phyloP scores from a whole-genome alignment of 164 flowering plant species.

The Berberis vulgaris region DNA sequence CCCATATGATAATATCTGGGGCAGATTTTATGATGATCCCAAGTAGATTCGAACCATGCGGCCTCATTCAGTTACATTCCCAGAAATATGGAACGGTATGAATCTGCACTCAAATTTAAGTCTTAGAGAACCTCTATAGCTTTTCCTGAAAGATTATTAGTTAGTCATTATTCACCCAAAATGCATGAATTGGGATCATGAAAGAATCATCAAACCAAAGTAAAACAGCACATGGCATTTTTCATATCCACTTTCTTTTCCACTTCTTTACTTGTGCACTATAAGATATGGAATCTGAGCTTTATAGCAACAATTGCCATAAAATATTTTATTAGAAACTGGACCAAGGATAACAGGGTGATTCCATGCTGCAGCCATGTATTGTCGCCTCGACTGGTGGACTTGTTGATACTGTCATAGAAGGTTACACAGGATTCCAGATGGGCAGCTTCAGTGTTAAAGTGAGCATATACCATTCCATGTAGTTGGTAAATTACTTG shows the following conservation, averaged over 20 bases:
- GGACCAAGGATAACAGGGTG: not conserved
- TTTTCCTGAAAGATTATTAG: no score
- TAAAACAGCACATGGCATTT: no score
- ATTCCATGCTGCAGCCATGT: conserved; percentile 36
- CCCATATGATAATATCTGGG: conserved; percentile 87
- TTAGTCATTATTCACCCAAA: no score
- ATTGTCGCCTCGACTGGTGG: conserved; percentile 91
- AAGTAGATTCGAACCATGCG: conserved; percentile 96
- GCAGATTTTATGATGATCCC: conserved; percentile 74
- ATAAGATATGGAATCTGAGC: no score
- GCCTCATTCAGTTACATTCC: conserved; percentile 88
- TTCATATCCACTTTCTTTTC: no score
- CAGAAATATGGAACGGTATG: conserved; percentile 90
- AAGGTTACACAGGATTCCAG: conserved; percentile 91
- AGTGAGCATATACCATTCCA: conserved; percentile 28
- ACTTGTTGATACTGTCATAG: conserved; percentile 87
- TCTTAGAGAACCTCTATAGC: no score
- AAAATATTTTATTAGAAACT: not conserved
- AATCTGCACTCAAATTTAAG: no score
- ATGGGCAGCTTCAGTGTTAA: conserved; percentile 84
- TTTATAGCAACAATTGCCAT: no score
- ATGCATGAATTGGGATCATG: no score
- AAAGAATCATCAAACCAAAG: no score
- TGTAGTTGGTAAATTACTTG: not conserved
- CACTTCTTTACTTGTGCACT: no score